Conservation (phyloP, 148 eudicot genomes). For the Spergularia marina region DNA sequence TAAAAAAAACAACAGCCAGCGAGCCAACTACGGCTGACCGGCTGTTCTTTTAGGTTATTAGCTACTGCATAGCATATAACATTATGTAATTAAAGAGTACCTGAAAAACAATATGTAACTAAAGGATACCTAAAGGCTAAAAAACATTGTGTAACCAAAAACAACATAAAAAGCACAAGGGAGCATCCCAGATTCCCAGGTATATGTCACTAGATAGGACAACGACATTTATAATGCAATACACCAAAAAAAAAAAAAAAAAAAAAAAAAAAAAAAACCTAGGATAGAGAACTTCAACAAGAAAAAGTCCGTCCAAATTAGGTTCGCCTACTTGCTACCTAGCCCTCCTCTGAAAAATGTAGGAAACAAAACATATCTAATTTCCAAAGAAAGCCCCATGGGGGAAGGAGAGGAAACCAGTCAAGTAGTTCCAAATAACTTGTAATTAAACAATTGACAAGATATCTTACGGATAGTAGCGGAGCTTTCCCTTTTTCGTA, state of each 20-base stretch:
- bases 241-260: neutral
- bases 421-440: neutral
- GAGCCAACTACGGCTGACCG: neutral
- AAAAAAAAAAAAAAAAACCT: neutral
- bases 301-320: neutral
- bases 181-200: neutral
- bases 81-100: no score
- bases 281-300: neutral
- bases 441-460: neutral
- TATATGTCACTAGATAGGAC: neutral
- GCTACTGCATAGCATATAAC: neutral
- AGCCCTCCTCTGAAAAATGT: neutral
- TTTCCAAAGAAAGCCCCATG: no score
- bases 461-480: conserved; percentile 86
- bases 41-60: neutral
- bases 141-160: neutral
- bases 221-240: neutral
- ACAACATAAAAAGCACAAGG: neutral
- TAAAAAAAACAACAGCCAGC: neutral
- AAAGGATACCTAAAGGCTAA: no score
- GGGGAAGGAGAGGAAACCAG: neutral
- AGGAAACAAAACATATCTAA: neutral
- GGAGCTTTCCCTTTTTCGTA: conserved; percentile 93
- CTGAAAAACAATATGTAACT: no score
- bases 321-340: neutral